Evolutionary conservation across 2,329 filamentous ascomycete species (phyloP).

Genomic region (Westerdykella aurantiaca): DNA sequence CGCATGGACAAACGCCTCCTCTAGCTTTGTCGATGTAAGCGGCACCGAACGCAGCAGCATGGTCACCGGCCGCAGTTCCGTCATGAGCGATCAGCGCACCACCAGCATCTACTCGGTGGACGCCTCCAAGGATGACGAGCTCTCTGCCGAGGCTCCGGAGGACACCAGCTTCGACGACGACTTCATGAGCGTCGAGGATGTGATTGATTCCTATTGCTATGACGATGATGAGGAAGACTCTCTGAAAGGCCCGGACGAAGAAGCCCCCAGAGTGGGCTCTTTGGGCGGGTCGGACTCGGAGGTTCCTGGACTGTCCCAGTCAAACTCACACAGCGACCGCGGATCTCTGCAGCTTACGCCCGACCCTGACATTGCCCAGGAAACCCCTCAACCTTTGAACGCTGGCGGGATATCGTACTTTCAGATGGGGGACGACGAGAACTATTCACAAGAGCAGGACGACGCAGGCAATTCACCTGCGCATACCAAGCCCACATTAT

Average conservation of each 20-base stretch:
- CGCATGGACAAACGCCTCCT: constrained; percentile 52
- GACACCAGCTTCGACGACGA: constrained; percentile 32
- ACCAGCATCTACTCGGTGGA: constrained; percentile 52
- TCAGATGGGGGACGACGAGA: no score
- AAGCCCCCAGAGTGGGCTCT: not conserved
- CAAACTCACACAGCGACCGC: not conserved
- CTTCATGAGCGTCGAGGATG: constrained; percentile 55
- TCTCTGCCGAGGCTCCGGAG: constrained; percentile 11
- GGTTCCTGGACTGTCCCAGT: not conserved
- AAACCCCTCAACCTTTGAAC: not conserved
- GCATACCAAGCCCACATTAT: no score
- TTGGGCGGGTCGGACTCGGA: not conserved
- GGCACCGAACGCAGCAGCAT: constrained; percentile 81
- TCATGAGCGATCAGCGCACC: constrained; percentile 57
- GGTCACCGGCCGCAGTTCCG: constrained; percentile 70
- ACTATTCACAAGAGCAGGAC: no score
- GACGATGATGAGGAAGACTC: constrained; percentile 47
- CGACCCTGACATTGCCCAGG: not conserved
- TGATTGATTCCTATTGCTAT: constrained; percentile 56
- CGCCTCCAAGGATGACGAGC: constrained; percentile 36
- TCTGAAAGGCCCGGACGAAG: not conserved
- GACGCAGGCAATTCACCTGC: no score
- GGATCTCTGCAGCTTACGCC: not conserved
- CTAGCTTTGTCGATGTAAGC: constrained; percentile 52
- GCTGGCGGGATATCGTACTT: no score